Conservation (phyloP, 2,329 filamentous ascomycete genomes). For the Pezicula carpinea region DNA sequence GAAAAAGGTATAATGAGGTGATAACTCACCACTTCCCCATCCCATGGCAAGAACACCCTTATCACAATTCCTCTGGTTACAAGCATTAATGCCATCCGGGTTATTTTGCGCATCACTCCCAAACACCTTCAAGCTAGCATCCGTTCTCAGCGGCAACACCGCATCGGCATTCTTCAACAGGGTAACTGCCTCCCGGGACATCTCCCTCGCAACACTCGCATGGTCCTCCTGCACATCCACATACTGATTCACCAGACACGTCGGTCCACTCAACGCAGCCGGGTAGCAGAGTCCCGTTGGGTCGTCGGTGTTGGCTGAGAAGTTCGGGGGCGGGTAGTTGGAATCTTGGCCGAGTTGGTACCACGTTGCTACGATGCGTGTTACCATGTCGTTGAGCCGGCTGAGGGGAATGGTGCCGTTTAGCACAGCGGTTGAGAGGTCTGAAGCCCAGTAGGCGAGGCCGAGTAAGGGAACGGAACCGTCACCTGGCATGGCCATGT, state of each 20-base stretch:
- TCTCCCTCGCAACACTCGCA: conserved; percentile 41
- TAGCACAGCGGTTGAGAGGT: conserved; percentile 48
- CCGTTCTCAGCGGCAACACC: conserved; percentile 41
- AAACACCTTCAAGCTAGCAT: conserved; percentile 37
- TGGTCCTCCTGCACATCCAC: conserved; percentile 54
- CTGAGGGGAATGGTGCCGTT: conserved; percentile 53
- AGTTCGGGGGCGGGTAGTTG: conserved; percentile 51
- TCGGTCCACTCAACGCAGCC: conserved; percentile 52
- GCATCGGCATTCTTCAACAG: conserved; percentile 60
- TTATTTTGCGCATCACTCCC: conserved; percentile 48
- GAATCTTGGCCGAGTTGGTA: conserved; percentile 56
- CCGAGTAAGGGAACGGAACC: conserved; percentile 46
- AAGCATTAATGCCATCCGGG: conserved; percentile 60
- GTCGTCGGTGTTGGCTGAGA: conserved; percentile 53
- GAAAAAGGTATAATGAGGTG: too few relatives aligned
- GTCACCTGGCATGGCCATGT: conserved; percentile 68
- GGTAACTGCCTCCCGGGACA: conserved; percentile 52
- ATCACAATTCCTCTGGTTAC: conserved; percentile 51
- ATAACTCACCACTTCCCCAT: conserved; percentile 75
- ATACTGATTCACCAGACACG: conserved; percentile 64
- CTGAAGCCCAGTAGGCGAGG: conserved; percentile 45
- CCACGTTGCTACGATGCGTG: conserved; percentile 54
- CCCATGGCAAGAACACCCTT: conserved; percentile 65
- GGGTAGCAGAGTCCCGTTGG: conserved; percentile 52
- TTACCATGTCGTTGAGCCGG: conserved; percentile 52